Conservation (phyloP, 169 alveolate species). For the Plasmodium adleri region DNA sequence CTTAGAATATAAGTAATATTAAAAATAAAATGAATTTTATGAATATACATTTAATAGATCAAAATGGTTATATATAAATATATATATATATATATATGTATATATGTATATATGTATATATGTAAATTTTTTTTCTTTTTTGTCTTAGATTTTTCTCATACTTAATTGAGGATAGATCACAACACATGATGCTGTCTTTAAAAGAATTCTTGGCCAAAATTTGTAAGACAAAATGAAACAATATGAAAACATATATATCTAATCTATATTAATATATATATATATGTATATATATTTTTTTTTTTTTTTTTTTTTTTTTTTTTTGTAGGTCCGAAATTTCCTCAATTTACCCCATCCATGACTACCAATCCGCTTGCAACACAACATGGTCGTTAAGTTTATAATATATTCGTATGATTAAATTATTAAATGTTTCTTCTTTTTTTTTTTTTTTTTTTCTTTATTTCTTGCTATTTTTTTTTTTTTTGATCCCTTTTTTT, state of each 20-base stretch:
- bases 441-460: conserved; percentile 11
- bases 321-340: conserved; percentile 56
- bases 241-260: not conserved
- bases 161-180: conserved; percentile 85
- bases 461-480: not conserved
- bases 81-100: conserved; percentile 12
- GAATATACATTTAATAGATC: not conserved
- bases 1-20: conserved; percentile 79
- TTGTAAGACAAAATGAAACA: conserved; percentile 31
- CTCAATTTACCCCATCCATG: conserved; percentile 70
- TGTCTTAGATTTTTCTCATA: conserved; percentile 78
- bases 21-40: too few species aligned
- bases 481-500: not conserved
- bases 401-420: too few species aligned
- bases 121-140: not conserved
- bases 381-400: conserved; percentile 60
- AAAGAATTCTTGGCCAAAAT: conserved; percentile 82
- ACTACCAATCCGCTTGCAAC: conserved; percentile 54
- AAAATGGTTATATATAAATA: conserved; percentile 9
- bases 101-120: conserved; percentile 5
- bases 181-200: conserved; percentile 86
- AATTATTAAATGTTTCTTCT: too few species aligned
- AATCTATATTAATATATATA: not conserved
- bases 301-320: conserved; percentile 1
- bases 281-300: conserved; percentile 5